Evolutionary conservation across 768 basidiomycete species (phyloP), one percentile per base, ranked within the genome.

Genomic region (Nidularia sp.): DNA sequence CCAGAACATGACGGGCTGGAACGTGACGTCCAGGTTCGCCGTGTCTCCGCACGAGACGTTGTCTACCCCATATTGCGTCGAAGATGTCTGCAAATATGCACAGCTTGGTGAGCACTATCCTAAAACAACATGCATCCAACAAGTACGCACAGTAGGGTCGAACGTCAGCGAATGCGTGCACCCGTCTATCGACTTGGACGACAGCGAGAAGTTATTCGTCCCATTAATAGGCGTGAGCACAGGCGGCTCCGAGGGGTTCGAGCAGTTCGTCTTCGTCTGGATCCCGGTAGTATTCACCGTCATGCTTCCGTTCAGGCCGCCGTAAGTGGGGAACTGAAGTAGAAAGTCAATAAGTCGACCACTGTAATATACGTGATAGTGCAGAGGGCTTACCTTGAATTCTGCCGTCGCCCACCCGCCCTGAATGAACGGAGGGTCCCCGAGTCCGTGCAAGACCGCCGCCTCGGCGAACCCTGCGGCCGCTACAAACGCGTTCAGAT

Each of bases 1-100:
- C 85, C 85, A 88, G 58, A 87, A 88, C 68, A 87, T 75, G 42
- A 87, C 82, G 6, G 86, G 83, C 34, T 72, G 76, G 32, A 75
- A 66, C 35, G 69, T 57, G 32, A 74, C 52, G 34, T 67, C 58
- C 4, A 55, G 53, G 34, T 47, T 58, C 64, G 58, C 69, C 66
- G 48, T 68, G 55, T 56, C 60, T n/a, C 60, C 60, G 49, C 71
- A 75, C 6, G 71, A 56, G 1, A 74, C 71, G 15, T 61, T 56
- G 15, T 66, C 47, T 2, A 81, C 83, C 43, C 76, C 78, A 57
- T 78, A 85, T 60, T 84, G 84, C 50, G n/a, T n/a, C n/a, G n/a
- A n/a, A n/a, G n/a, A n/a, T n/a, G n/a, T n/a, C n/a, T n/a, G n/a
- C n/a, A n/a, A n/a, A n/a, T n/a, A n/a, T n/a, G n/a, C n/a, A n/a